These are phyloP conservation scores for Calamus simplicifolius DNA, from an alignment of 176 grass and related monocot genomes.

Conservation along the genomic window DNA sequence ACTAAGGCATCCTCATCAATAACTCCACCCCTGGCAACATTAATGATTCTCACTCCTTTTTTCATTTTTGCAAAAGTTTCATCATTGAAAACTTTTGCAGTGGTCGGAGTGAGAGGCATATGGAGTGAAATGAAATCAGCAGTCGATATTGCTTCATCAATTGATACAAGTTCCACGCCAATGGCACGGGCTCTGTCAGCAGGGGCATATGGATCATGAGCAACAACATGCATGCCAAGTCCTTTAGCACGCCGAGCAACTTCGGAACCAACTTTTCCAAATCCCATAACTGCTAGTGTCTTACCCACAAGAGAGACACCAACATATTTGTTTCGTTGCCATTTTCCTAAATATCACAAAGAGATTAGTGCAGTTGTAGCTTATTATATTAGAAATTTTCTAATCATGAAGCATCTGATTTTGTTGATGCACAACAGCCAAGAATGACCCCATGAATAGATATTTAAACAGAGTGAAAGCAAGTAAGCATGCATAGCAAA, in stretches of 20 bases:
- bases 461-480: too few relatives aligned
- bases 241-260: slow-evolving; percentile 78
- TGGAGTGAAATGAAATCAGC: slow-evolving; percentile 94
- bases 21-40: slow-evolving; percentile 89
- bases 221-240: slow-evolving; percentile 67
- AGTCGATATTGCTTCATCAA: slow-evolving; percentile 66
- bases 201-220: slow-evolving; percentile 82
- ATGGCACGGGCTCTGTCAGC: slow-evolving; percentile 70
- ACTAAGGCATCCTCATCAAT: slow-evolving; percentile 82
- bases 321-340: slow-evolving; percentile 67
- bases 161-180: slow-evolving; percentile 72
- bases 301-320: slow-evolving; percentile 85
- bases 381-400: too few relatives aligned
- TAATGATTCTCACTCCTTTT: slow-evolving; percentile 75
- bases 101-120: slow-evolving; percentile 77
- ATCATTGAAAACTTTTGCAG: slow-evolving; percentile 68
- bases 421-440: too few relatives aligned
- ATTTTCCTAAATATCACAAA: slow-evolving; percentile 49
- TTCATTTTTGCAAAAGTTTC: slow-evolving; percentile 70
- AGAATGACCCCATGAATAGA: too few relatives aligned
- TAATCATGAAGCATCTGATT: too few relatives aligned
- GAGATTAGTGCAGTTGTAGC: too few relatives aligned
- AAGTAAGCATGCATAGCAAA: too few relatives aligned
- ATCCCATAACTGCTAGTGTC: slow-evolving; percentile 78
- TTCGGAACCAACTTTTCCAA: slow-evolving; percentile 90